A percentile compares a stretch with the other conserved stretches of the same genome.
These are phyloP conservation scores for Halophytophthora batemanensis DNA, from an alignment of 352 stramenopile species.

Conservation along the genomic window DNA sequence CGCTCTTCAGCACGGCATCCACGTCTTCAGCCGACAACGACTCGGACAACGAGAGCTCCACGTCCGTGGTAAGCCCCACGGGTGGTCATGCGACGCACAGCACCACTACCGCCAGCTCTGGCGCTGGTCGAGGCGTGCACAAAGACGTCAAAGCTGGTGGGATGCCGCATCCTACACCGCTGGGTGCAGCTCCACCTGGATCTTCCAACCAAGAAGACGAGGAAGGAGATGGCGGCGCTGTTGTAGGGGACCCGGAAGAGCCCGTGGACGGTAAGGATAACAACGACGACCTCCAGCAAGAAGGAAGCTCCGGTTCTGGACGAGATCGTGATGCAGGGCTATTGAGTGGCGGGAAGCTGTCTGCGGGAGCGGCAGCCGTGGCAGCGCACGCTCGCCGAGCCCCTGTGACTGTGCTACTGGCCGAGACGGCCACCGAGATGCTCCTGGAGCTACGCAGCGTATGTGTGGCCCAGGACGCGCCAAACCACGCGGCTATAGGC, in stretches of 20 bases:
- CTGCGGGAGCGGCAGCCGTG: slow-evolving; percentile 2
- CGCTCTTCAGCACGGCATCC: slow-evolving; percentile 51
- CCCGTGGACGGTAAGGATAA: slow-evolving; percentile 16
- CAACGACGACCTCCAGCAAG: slow-evolving; percentile 1
- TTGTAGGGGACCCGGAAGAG: slow-evolving; percentile 13
- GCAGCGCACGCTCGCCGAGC: slow-evolving; percentile 11
- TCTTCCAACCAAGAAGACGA: slow-evolving; percentile 22
- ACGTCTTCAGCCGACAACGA: slow-evolving; percentile 56
- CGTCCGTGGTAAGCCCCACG: slow-evolving; percentile 6
- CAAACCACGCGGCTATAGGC: slow-evolving; percentile 35
- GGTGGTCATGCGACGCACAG: too few species aligned
- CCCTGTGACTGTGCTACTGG: slow-evolving; percentile 46
- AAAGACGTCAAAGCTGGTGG: slow-evolving; percentile 16
- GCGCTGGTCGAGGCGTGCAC: slow-evolving; percentile 1
- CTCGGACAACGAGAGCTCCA: slow-evolving; percentile 39
- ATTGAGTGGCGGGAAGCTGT: slow-evolving; percentile 5
- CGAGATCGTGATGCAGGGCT: not conserved
- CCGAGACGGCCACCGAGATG: slow-evolving; percentile 61
- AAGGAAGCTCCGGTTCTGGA: not conserved
- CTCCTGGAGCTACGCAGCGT: slow-evolving; percentile 66
- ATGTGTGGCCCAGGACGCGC: slow-evolving; percentile 58
- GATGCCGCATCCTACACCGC: slow-evolving; percentile 4
- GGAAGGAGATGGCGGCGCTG: not conserved
- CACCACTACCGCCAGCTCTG: too few species aligned
- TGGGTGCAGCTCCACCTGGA: slow-evolving; percentile 1